Base-by-base conservation (phyloP, 108 stramenopile species). In the Nitzschia palea region DNA sequence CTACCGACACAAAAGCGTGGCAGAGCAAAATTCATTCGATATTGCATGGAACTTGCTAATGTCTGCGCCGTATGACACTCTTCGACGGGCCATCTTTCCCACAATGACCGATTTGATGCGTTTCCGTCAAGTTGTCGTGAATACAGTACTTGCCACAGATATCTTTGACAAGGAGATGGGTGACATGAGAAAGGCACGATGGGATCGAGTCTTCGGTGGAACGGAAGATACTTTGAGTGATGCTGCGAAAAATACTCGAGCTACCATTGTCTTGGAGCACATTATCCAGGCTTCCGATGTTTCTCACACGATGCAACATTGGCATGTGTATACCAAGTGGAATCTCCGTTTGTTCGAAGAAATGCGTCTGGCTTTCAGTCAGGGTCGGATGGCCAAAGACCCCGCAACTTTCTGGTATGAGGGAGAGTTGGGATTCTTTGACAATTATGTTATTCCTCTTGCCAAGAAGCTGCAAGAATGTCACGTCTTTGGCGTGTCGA, bases 261-360 rank as follows among this genome's bases (percentile, higher is more conserved):
- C 79, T 8, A 66, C 74, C 18, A 27, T 66, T 4, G 70, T 80
- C 32, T 58, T 80, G 35, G 76, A 77, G 45, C 72, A 81, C 48
- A 70, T 81, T 28, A 76, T 81, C 30, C 70, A 71, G 55, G 80
- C 72, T 40, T 61, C 76, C 4, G 80, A 81, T 59, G 70, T 81
- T 17, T 65, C 76, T 10, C 80, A 81, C 32, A 74, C 76, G 2
- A 81, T 81, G 76, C 76, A 81, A 50, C 71, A 81, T 60, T 81
- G 63, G 59, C 31, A 73, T 33, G 54, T 65, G 8, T 70, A 33
- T 33, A 18, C 15, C 10, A 48, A 40, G 28, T 84, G 83, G 83
- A 84, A 78, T 67, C 44, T 70, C 22, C 65, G 68, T 18, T 55
- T 80, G 25, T 84, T 66, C 54, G 59, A 80, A 45, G 83, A 84